Base-by-base conservation (phyloP, 805 yeast genomes). In the Barnettozyma vustinii region DNA sequence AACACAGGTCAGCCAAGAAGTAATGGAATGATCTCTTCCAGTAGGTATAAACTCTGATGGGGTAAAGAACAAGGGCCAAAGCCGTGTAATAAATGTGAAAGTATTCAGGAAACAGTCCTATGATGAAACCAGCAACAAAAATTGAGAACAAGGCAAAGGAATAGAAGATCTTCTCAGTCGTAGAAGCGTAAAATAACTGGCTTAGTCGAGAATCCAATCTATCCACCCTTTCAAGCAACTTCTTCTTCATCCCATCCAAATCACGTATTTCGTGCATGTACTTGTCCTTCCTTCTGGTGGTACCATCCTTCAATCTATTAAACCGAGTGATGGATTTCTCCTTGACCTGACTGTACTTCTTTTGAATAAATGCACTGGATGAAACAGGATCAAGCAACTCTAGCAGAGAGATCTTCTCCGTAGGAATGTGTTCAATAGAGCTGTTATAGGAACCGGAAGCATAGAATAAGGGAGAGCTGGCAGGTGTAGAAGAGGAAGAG, bases 1-100 rank as follows among this genome's bases (percentile, higher is more conserved):
- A 92, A 67, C 99, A 92, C 56, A 92, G 73, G 66, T 92, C 98
- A 1, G 96, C 97, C 61, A 94, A 71, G 63, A 82, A 92, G 65
- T 87, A 92, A 52, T 91, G 96, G 68, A 76, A 88, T 9, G 87
- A 79, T 45, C 73, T 76, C 65, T 86, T 87, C 69, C 83, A 85
- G 68, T 87, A 92, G 1, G 94, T 80, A 67, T 89, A 83, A 58
- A 84, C 76, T 49, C 99, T 71, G 21, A 91, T 81, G 0, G 99
- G 98, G 82, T 91, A 79, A 47, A 92, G 70, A 1, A 86, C 52
- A 2, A 68, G 59, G 48, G 83, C 76, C 43, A 87, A 65, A 0
- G 66, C 68, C 0, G 96, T 80, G 65, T 92, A 91, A 56, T 82
- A 76, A 1, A 82, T 62, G 55, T 90, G 98, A 64, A 92, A 84